phyloP scores from a whole-genome alignment of 805 yeast species.

The Ogataea angusta region DNA sequence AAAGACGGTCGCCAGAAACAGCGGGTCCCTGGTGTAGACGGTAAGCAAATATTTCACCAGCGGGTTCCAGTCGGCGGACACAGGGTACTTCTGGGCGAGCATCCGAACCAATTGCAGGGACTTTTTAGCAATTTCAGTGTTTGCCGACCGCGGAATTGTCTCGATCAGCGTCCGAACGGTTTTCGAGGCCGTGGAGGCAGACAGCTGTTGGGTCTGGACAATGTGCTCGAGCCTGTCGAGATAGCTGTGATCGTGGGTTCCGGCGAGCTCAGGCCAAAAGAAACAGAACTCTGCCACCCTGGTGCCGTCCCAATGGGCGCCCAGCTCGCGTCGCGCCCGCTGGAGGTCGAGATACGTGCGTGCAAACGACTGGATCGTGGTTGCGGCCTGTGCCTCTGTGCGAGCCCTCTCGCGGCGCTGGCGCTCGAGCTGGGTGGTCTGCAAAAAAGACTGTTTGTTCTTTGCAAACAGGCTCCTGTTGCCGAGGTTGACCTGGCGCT shows the following conservation, averaged over 20 bases:
- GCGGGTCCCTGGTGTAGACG: constrained; percentile 8
- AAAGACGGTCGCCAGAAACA: constrained; percentile 2
- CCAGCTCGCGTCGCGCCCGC: constrained; percentile 22
- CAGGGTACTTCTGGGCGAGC: neutral
- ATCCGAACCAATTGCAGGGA: constrained; percentile 2
- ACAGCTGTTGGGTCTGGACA: neutral
- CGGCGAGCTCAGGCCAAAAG: constrained; percentile 26
- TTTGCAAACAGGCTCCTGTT: constrained; percentile 25
- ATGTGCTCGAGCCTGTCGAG: constrained; percentile 10
- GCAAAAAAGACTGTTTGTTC: constrained; percentile 46
- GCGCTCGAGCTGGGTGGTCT: constrained; percentile 64
- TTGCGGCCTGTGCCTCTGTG: constrained; percentile 46
- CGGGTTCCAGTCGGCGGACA: constrained; percentile 2
- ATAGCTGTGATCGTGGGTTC: constrained; percentile 12
- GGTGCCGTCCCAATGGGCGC: constrained; percentile 25
- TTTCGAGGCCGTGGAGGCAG: neutral
- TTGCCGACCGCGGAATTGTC: neutral
- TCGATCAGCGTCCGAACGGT: constrained; percentile 1
- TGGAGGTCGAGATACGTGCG: constrained; percentile 38
- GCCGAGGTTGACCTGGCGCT: constrained; percentile 50
- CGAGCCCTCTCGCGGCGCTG: constrained; percentile 58
- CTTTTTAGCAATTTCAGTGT: neutral
- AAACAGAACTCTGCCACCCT: constrained; percentile 27
- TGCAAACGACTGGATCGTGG: constrained; percentile 47
- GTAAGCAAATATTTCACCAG: constrained; percentile 7